Base-by-base conservation (phyloP, 2,329 filamentous ascomycete species). In the Alternaria solani region DNA sequence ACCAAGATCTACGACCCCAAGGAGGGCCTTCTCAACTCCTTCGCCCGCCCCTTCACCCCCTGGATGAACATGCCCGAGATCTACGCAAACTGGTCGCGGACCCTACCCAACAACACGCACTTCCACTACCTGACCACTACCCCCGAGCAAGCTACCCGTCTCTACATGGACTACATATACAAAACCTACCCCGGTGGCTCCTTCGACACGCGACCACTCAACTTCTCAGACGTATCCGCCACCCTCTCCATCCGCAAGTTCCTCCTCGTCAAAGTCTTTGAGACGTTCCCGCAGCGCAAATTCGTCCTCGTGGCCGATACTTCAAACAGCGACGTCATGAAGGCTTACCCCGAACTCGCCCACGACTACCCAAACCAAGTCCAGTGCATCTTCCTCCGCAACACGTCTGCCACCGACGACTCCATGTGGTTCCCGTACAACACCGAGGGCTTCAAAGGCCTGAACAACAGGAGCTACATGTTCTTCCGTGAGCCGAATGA, bases 91-190 rank as follows among this genome's bases (percentile, higher is more conserved):
- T 93, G 91, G 90, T 88, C 86, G 1, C 79, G 80, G n/a, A 86
- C 83, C 23, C 81, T 92, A 14, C 85, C 87, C 0, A 85, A 91
- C 70, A 66, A 66, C 59, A 83, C 89, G 63, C 91, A 93, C 75
- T 94, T 93, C 81, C 91, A 93, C 79, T 94, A 94, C 79, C 83
- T 94, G 20, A 94, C 91, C 0, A 94, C 91, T 0, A 92, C 91
- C 0, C 91, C 91, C 0, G 91, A 93, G 78, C 91, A 94, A 75
- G 85, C 88, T 5, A 92, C 91, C 0, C 83, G 91, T 42, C 90
- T 89, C 66, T 94, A 94, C 80, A 92, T 93, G 90, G 85, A 90
- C 61, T 86, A 90, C 78, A 93, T 94, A 75, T 93, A 91, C 82
- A 86, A 87, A 71, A 92, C 86, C 7, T 94, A 94, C 74, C 91